phyloP scores from a whole-genome alignment of 345 rosid genomes.

The Salix udensis region DNA sequence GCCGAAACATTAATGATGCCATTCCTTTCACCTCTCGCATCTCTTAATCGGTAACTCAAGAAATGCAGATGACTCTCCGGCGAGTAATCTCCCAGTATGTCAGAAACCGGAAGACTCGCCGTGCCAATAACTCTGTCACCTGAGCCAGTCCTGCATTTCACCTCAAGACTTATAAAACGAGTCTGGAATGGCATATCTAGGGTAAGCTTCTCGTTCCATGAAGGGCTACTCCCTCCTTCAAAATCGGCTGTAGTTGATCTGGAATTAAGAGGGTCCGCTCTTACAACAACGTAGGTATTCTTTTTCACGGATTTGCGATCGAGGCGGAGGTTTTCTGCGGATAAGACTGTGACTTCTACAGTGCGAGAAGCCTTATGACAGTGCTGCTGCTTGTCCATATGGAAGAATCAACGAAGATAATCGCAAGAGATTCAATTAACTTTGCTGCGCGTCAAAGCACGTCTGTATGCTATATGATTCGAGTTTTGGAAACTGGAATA shows the following conservation, averaged over 20 bases:
- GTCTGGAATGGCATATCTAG: constrained; percentile 37
- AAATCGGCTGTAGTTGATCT: constrained; percentile 20
- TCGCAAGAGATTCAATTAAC: not conserved
- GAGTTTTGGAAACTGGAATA: not conserved
- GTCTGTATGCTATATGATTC: not conserved
- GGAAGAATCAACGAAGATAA: not conserved
- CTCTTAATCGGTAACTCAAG: constrained; percentile 66
- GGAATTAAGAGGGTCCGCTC: constrained; percentile 15
- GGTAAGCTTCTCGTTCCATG: constrained; percentile 52
- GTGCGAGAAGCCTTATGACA: constrained; percentile 1
- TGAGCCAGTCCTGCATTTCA: constrained; percentile 28
- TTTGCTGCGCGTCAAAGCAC: not conserved
- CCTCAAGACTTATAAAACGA: constrained; percentile 40
- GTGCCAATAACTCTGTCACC: constrained; percentile 38
- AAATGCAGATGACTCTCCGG: constrained; percentile 54
- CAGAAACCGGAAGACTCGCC: constrained; percentile 49
- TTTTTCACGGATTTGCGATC: constrained; percentile 41
- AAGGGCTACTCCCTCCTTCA: constrained; percentile 44
- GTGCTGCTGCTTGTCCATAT: not conserved
- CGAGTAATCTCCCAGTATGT: constrained; percentile 46
- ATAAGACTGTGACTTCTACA: constrained; percentile 50
- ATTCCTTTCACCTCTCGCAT: constrained; percentile 36
- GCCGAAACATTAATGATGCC: constrained; percentile 66
- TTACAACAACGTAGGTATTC: constrained; percentile 32
- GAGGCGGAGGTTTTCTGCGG: constrained; percentile 51